Percentiles rank a stretch among this genome's conserved stretches.
Conservation (phyloP, 2,329 filamentous ascomycete species). For the Colletotrichum lini region DNA sequence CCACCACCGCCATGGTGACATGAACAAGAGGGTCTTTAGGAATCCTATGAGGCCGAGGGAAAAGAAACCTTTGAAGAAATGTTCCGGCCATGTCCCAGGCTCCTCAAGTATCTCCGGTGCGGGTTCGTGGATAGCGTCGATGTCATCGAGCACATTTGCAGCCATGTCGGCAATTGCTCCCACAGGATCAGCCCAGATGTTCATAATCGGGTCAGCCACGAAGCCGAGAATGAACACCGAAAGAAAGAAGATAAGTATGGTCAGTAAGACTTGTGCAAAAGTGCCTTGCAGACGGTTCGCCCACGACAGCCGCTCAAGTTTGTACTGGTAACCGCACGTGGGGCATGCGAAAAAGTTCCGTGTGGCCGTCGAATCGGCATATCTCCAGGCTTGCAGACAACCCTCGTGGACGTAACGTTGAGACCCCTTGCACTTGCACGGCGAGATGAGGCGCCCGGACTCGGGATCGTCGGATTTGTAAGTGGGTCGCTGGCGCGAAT, state of each 20-base stretch:
- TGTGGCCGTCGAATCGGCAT: conserved; percentile 74
- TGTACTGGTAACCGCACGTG: conserved; percentile 88
- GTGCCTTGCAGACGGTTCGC: conserved; percentile 78
- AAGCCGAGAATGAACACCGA: conserved; percentile 90
- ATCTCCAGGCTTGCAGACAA: conserved; percentile 87
- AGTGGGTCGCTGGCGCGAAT: conserved; percentile 51
- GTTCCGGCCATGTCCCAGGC: conserved; percentile 78
- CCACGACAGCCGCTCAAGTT: conserved; percentile 82
- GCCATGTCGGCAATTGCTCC: conserved; percentile 71
- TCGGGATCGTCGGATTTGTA: conserved; percentile 83
- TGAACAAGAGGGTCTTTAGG: conserved; percentile 81
- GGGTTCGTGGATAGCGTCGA: conserved; percentile 51
- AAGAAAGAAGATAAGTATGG: conserved; percentile 77
- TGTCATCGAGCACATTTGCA: conserved; percentile 59
- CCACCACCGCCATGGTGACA: conserved; percentile 84
- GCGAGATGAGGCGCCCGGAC: conserved; percentile 84
- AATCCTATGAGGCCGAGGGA: conserved; percentile 90
- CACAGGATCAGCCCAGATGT: conserved; percentile 86
- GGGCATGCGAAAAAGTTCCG: conserved; percentile 90
- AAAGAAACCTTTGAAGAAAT: conserved; percentile 92
- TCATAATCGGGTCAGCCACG: conserved; percentile 91
- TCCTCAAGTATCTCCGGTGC: conserved; percentile 61
- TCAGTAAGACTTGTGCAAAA: conserved; percentile 78
- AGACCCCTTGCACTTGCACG: conserved; percentile 94
- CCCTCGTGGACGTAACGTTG: conserved; percentile 95